These are phyloP conservation scores for Croton laevigatus DNA, from an alignment of 441 rosid species.

Conservation along the genomic window DNA sequence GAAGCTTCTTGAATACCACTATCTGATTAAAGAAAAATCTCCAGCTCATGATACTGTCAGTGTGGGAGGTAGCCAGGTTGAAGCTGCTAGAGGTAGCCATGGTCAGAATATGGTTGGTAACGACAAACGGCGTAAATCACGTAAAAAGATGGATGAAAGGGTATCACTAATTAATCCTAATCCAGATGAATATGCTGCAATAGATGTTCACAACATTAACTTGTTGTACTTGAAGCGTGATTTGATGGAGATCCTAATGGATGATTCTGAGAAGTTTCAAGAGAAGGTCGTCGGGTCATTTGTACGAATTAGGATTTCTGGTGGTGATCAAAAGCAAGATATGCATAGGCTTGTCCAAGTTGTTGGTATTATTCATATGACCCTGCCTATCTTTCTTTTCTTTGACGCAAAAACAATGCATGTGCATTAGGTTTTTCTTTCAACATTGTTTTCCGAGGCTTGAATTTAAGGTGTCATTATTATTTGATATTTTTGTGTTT, in stretches of 20 bases:
- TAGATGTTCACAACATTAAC: conserved; percentile 82
- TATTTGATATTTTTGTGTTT: conserved; percentile 25
- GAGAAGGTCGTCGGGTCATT: conserved; percentile 88
- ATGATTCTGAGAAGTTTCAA: conserved; percentile 60
- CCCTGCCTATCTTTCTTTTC: conserved; percentile 22
- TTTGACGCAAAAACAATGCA: conserved; percentile 16
- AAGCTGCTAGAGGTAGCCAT: conserved; percentile 36
- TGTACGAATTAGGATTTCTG: conserved; percentile 74
- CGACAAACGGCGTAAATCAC: conserved; percentile 53
- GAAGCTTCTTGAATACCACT: conserved; percentile 84
- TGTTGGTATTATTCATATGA: conserved; percentile 56
- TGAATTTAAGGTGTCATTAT: neutral
- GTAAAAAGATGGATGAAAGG: conserved; percentile 52
- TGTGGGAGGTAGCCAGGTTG: conserved; percentile 36
- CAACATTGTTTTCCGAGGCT: neutral
- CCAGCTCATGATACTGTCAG: conserved; percentile 32
- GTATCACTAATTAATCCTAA: conserved; percentile 43
- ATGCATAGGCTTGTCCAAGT: conserved; percentile 89
- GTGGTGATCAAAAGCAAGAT: conserved; percentile 71
- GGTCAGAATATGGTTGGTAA: conserved; percentile 27
- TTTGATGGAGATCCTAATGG: conserved; percentile 68
- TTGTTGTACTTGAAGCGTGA: conserved; percentile 71
- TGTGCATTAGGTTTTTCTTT: conserved; percentile 15
- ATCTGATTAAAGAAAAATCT: conserved; percentile 49
- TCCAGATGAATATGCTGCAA: conserved; percentile 74